These are phyloP conservation scores for Solanum appendiculatum DNA, from an alignment of 257 asterid species.

Conservation along the genomic window DNA sequence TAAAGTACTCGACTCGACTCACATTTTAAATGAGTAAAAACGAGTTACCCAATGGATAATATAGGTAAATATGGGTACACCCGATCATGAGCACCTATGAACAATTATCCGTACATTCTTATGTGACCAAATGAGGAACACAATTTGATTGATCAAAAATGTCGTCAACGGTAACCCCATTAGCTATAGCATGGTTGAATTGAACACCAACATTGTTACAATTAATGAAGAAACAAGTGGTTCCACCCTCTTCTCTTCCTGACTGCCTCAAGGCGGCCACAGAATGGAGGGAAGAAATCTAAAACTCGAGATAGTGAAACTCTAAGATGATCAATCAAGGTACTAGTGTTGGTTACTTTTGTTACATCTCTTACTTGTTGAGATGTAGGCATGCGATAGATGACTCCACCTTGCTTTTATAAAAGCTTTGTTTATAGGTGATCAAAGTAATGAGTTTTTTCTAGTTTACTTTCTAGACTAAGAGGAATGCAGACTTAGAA, in stretches of 20 bases:
- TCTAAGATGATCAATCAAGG: conserved; percentile 23
- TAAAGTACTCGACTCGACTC: too few species aligned
- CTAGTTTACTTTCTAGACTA: too few species aligned
- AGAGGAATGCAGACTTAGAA: too few species aligned
- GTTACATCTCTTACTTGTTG: neutral
- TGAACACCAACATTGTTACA: conserved; percentile 3
- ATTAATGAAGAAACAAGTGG: neutral
- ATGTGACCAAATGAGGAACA: conserved; percentile 14
- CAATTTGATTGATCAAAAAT: conserved; percentile 5
- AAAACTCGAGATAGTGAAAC: conserved; percentile 21
- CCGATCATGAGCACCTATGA: too few species aligned
- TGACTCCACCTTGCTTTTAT: conserved; percentile 37
- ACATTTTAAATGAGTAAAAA: too few species aligned
- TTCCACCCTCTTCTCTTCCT: neutral
- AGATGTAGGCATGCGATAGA: conserved; percentile 9
- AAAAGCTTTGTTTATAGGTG: too few species aligned
- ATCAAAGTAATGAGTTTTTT: too few species aligned
- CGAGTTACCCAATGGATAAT: too few species aligned
- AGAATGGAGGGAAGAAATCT: conserved; percentile 28
- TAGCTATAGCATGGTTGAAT: conserved; percentile 5
- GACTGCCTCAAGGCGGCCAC: conserved; percentile 21
- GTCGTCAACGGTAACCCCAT: neutral
- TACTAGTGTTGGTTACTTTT: neutral
- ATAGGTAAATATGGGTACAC: too few species aligned
- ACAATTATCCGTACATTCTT: too few species aligned